These are phyloP conservation scores for Aspergillus asperescens DNA, from an alignment of 495 filamentous ascomycete genomes.

Conservation along the genomic window DNA sequence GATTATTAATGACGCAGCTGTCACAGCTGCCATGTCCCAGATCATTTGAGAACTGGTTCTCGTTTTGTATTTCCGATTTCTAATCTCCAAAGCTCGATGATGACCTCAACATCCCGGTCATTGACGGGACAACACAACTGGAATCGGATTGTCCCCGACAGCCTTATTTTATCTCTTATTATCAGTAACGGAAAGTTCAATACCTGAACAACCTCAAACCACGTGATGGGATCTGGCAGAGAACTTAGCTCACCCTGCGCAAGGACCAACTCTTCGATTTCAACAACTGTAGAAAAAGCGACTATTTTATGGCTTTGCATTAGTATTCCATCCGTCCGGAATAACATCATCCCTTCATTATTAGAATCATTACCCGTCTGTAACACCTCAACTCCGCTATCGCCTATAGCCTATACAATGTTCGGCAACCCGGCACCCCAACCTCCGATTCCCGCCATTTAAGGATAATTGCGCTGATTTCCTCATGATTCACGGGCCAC, in stretches of 20 bases:
- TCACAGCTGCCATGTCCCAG: not conserved
- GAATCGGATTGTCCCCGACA: not conserved
- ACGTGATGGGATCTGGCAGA: not conserved
- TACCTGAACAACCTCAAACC: no score
- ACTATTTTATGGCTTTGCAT: no score
- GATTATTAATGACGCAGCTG: not conserved
- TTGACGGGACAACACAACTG: not conserved
- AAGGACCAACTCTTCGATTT: not conserved
- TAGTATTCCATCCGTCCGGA: no score
- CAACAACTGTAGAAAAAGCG: no score
- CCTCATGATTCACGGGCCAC: not conserved
- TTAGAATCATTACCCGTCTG: no score
- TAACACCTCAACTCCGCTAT: no score
- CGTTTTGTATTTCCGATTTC: not conserved
- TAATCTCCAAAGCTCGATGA: not conserved
- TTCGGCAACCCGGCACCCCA: no score
- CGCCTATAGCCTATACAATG: no score
- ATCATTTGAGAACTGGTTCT: no score
- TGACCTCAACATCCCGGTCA: not conserved
- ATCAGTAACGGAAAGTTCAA: no score
- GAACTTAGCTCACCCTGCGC: no score
- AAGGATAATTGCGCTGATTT: not conserved
- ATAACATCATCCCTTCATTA: no score
- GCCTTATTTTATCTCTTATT: not conserved
- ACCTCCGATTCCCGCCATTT: not conserved